Conservation (phyloP, 2,329 filamentous ascomycete species). For the Xylariaceae sp. region DNA sequence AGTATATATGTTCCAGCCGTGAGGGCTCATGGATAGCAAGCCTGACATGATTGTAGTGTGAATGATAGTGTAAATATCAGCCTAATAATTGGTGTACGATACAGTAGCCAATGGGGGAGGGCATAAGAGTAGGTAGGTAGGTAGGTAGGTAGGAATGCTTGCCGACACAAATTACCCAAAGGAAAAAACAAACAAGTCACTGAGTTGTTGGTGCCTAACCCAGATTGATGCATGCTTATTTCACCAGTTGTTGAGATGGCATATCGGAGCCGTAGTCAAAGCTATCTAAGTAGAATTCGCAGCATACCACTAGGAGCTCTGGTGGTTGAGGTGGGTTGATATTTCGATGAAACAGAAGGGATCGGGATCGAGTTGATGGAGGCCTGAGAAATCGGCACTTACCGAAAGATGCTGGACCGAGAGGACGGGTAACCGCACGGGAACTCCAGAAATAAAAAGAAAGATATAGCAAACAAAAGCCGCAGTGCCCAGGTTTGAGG, state of each 20-base stretch:
- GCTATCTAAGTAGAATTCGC: neutral
- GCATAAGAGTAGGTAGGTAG: neutral
- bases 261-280: too few relatives aligned
- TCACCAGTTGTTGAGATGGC: too few relatives aligned
- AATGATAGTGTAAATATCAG: neutral
- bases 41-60: neutral
- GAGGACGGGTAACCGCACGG: neutral
- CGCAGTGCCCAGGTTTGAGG: neutral
- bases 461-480: constrained; percentile 10
- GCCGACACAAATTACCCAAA: neutral
- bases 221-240: neutral
- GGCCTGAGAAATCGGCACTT: constrained; percentile 3
- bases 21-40: neutral
- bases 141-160: neutral
- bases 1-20: neutral
- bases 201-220: neutral
- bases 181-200: neutral
- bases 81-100: neutral
- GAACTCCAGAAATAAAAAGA: neutral
- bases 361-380: neutral
- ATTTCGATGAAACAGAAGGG: neutral
- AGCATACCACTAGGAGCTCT: constrained; percentile 1
- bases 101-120: constrained; percentile 1
- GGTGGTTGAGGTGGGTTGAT: neutral
- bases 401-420: constrained; percentile 12